These are phyloP conservation scores for Dictyostelium citrinum DNA, from an alignment of 78 protist genomes.

Conservation along the genomic window DNA sequence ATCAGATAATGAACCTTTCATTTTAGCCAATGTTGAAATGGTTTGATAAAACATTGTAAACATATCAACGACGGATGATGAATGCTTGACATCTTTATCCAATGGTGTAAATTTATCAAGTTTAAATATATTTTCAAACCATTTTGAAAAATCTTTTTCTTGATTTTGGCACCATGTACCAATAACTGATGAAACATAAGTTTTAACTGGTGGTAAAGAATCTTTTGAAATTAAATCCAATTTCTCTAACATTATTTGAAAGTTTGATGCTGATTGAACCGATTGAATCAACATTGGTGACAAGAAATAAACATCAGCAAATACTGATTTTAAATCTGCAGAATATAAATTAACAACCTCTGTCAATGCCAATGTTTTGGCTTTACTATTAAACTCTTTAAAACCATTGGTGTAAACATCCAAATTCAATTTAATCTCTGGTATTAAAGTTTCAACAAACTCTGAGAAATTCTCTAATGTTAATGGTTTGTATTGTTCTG, in stretches of 20 bases:
- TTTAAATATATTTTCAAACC: conserved; percentile 64
- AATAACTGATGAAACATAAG: conserved; percentile 32
- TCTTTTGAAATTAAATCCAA: conserved; percentile 19
- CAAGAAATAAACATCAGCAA: conserved; percentile 57
- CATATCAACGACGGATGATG: conserved; percentile 65
- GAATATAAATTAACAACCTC: conserved; percentile 34
- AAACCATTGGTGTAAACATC: conserved; percentile 3
- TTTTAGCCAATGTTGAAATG: conserved; percentile 42
- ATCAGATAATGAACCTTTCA: conserved; percentile 45
- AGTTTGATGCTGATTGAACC: conserved; percentile 44
- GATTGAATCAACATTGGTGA: conserved; percentile 60
- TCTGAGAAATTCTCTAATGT: conserved; percentile 47
- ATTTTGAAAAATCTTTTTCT: conserved; percentile 60
- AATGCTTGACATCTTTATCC: conserved; percentile 54
- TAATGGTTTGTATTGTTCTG: conserved; percentile 21
- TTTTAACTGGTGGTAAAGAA: conserved; percentile 26
- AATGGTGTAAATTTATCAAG: conserved; percentile 58
- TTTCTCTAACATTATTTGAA: conserved; percentile 21
- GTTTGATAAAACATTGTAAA: conserved; percentile 76
- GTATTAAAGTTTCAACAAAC: neutral
- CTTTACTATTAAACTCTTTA: neutral
- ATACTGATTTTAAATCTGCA: conserved; percentile 18
- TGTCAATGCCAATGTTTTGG: neutral
- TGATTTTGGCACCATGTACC: conserved; percentile 73
- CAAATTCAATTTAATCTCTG: conserved; percentile 23